Conservation (phyloP, 2,329 filamentous ascomycete genomes). For the Colletotrichum sp. region DNA sequence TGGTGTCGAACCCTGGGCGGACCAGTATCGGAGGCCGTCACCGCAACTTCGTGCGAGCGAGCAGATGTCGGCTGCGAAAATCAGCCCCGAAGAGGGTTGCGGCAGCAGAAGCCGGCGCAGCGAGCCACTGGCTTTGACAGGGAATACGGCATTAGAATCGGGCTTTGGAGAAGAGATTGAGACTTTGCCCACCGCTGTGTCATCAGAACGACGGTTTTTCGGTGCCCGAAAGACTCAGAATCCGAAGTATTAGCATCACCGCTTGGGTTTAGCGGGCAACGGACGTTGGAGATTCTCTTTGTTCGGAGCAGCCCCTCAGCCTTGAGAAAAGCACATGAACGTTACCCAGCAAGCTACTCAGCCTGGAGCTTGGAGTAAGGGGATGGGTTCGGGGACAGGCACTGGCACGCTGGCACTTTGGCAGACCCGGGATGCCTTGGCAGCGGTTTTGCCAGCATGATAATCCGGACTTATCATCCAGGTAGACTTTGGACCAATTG, state of each 20-base stretch:
- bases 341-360: neutral
- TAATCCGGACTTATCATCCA: neutral
- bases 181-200: neutral
- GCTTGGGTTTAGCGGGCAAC: neutral
- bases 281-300: neutral
- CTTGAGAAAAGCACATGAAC: neutral
- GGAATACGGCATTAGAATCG: neutral
- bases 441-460: neutral
- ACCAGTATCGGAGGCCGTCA: neutral
- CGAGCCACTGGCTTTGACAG: neutral
- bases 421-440: neutral
- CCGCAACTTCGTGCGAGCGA: neutral
- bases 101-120: neutral
- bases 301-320: neutral
- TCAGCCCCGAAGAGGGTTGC: neutral
- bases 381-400: neutral
- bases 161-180: neutral
- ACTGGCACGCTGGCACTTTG: neutral
- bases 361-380: neutral
- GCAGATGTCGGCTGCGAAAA: neutral
- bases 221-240: neutral
- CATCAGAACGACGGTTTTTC: neutral
- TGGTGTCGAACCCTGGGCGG: constrained; percentile 5
- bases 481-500: neutral
- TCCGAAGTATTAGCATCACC: neutral